Evolutionary conservation across 2,329 filamentous ascomycete genomes (phyloP).

Genomic region (Hypocreales sp.): DNA sequence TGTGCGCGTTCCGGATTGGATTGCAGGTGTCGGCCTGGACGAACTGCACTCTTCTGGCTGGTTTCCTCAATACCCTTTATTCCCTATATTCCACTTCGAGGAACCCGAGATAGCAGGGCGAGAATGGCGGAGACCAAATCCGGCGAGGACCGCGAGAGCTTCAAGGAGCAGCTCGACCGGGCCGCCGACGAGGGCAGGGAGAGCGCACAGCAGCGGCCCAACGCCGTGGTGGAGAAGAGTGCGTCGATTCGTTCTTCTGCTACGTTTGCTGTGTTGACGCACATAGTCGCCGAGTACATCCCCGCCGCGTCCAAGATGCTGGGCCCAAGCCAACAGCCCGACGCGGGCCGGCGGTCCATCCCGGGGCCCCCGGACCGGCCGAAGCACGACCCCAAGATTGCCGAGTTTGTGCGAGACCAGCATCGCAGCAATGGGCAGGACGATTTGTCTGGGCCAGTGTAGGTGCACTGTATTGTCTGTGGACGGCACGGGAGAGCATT

Average conservation of each 20-base stretch:
- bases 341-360: constrained; percentile 2
- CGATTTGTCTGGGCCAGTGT: neutral
- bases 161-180: constrained; percentile 29
- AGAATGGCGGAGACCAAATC: no score
- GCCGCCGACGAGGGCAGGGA: constrained; percentile 19
- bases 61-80: no score
- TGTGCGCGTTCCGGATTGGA: no score
- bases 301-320: constrained; percentile 26
- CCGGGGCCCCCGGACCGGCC: constrained; percentile 19
- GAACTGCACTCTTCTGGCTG: no score
- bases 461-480: no score
- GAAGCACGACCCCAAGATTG: constrained; percentile 30
- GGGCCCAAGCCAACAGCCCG: constrained; percentile 15
- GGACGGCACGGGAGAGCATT: no score
- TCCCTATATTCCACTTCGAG: no score
- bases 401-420: constrained; percentile 36
- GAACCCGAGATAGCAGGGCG: no score
- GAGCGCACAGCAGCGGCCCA: constrained; percentile 10
- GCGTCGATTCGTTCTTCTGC: constrained; percentile 2
- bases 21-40: no score
- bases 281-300: constrained; percentile 27
- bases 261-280: neutral
- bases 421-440: constrained; percentile 25
- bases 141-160: constrained; percentile 11
- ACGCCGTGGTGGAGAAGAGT: constrained; percentile 29